Percentiles rank a stretch among this genome's conserved stretches.
phyloP scores from a whole-genome alignment of 2,329 filamentous ascomycete genomes.

The Cytospora schulzeri region DNA sequence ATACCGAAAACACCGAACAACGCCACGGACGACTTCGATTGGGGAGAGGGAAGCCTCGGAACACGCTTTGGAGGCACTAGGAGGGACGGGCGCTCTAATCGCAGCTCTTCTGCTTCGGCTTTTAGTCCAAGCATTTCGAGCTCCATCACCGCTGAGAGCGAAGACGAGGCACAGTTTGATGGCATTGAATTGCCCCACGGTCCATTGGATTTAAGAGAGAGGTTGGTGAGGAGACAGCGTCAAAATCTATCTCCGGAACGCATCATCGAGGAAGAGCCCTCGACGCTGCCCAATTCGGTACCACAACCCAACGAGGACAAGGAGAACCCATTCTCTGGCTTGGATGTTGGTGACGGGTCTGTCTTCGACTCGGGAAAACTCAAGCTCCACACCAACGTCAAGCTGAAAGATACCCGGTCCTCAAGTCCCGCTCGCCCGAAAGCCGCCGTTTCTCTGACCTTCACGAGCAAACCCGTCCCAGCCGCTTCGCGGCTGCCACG shows the following conservation, averaged over 20 bases:
- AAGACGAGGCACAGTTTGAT: conserved; percentile 81
- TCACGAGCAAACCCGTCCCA: conserved; percentile 74
- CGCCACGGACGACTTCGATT: conserved; percentile 79
- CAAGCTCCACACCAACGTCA: conserved; percentile 88
- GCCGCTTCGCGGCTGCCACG: conserved; percentile 74
- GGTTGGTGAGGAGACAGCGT: conserved; percentile 69
- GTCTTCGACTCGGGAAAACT: conserved; percentile 79
- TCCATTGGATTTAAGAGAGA: conserved; percentile 79
- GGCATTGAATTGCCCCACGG: conserved; percentile 85
- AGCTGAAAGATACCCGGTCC: conserved; percentile 73
- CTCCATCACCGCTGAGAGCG: conserved; percentile 87
- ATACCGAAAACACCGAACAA: conserved; percentile 62
- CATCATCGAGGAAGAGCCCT: conserved; percentile 41
- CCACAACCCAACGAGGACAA: conserved; percentile 44
- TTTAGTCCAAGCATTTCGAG: conserved; percentile 92
- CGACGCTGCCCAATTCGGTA: conserved; percentile 29
- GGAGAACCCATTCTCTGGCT: conserved; percentile 82
- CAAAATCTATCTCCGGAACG: conserved; percentile 60
- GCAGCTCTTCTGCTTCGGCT: conserved; percentile 84
- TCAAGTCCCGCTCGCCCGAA: conserved; percentile 71
- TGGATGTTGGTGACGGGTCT: conserved; percentile 84
- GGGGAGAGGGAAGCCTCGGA: conserved; percentile 90
- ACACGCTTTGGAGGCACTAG: conserved; percentile 87
- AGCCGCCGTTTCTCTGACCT: conserved; percentile 83
- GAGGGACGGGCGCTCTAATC: conserved; percentile 75